Base-by-base conservation (phyloP, 1,284 basidiomycete genomes). In the Sporisorium iseilematis-ciliati region DNA sequence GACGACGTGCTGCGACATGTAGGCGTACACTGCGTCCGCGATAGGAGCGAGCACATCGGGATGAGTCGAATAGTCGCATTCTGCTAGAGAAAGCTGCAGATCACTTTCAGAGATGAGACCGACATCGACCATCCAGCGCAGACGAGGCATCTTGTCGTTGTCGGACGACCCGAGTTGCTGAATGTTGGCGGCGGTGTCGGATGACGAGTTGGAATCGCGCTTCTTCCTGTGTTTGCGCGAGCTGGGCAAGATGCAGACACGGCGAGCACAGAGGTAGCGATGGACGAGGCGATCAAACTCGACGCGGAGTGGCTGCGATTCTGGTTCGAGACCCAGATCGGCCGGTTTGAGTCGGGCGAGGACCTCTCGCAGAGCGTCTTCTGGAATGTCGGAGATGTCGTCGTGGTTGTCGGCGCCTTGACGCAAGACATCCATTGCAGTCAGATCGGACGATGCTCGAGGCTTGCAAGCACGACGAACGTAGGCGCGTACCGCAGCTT, bases 61-160 rank as follows among this genome's bases (percentile, higher is more conserved):
- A 23, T 81, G 75, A 4, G 75, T 77, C 1, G 77, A 71, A 40
- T 65, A 59, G 41, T 65, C 57, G 38, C 71, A 70, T 54, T 71
- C 64, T 20, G 62, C 60, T 33, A 79, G 35, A 8, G 65, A 57
- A 2, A 70, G 61, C 18, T 67, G 50, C 20, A 81, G 18, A 16
- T 61, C 51, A 25, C 48, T 52, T 26, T 79, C 77, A 0, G 71
- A 73, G 26, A 81, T 41, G 18, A 81, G 66, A 4, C 79, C 79
- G 12, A 79, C 55, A 40, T 77, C 75, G 59, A 78, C 50, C 74
- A 79, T 76, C 79, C 79, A 81, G 26, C 56, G 57, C 12, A 81
- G 65, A 11, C 77, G 73, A 6, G 71, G 61, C 53, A 66, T 55
- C 50, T 61, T 68, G 16, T 62, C 57, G 25, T 3, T 11, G 5